Evolutionary conservation across 2,329 filamentous ascomycete genomes (phyloP).

Genomic region (Fusarium sp.): DNA sequence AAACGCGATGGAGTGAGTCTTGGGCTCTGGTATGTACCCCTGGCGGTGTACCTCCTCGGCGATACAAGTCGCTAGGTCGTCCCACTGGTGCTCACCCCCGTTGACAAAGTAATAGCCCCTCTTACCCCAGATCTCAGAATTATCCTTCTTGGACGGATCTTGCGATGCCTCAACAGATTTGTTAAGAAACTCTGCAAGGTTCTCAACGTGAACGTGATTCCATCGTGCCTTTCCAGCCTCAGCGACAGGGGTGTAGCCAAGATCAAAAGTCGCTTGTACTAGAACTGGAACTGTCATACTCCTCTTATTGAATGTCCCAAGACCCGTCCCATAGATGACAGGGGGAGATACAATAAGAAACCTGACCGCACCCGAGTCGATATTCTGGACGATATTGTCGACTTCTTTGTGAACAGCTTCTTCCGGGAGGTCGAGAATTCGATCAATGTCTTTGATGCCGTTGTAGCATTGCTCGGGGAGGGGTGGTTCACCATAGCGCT

Average conservation of each 20-base stretch:
- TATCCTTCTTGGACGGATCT: conserved; percentile 66
- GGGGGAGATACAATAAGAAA: conserved; percentile 64
- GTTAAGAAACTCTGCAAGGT: conserved; percentile 61
- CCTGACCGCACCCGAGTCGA: conserved; percentile 55
- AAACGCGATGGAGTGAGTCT: conserved; percentile 48
- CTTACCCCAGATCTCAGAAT: conserved; percentile 73
- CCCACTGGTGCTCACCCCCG: conserved; percentile 71
- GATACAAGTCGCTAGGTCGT: conserved; percentile 68
- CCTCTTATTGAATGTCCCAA: conserved; percentile 62
- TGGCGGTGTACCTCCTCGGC: conserved; percentile 63
- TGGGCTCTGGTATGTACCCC: conserved; percentile 49
- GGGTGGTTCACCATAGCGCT: conserved; percentile 61
- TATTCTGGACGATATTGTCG: conserved; percentile 73
- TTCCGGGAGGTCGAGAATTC: conserved; percentile 69
- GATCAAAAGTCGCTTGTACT: conserved; percentile 56
- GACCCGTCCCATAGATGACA: conserved; percentile 65
- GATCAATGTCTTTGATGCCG: conserved; percentile 69
- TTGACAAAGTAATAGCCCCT: conserved; percentile 74
- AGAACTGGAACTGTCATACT: conserved; percentile 65
- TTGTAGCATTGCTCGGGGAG: conserved; percentile 64
- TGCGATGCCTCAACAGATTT: conserved; percentile 64
- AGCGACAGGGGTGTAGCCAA: conserved; percentile 60
- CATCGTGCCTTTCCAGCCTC: conserved; percentile 62
- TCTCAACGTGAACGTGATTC: conserved; percentile 66
- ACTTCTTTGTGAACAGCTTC: conserved; percentile 73